These are phyloP conservation scores for Wickerhamiella allomyrinae DNA, from an alignment of 805 yeast species.

Conservation along the genomic window DNA sequence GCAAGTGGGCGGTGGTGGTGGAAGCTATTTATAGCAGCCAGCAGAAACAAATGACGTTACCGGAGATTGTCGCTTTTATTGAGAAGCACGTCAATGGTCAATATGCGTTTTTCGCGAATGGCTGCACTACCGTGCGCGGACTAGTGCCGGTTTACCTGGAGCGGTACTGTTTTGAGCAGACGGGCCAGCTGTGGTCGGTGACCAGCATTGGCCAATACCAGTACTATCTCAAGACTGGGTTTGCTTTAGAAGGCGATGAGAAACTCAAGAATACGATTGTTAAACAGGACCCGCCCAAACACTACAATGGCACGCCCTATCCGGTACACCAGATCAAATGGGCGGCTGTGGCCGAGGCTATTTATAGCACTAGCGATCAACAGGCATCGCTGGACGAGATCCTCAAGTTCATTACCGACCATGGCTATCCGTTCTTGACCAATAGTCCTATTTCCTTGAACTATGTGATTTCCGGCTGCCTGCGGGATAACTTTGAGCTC, in stretches of 20 bases:
- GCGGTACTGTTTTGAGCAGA: neutral
- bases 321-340: neutral
- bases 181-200: neutral
- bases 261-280: neutral
- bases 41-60: neutral
- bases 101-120: neutral
- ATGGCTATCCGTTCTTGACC: neutral
- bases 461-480: neutral
- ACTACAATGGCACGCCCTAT: neutral
- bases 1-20: neutral
- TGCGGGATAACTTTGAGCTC: neutral
- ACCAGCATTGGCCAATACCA: neutral
- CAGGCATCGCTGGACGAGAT: neutral
- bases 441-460: neutral
- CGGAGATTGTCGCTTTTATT: neutral
- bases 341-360: neutral
- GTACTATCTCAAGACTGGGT: neutral
- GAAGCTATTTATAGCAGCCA: neutral
- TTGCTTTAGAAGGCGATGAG: neutral
- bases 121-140: neutral
- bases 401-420: neutral
- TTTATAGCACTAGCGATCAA: neutral
- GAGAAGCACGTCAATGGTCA: neutral
- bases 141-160: neutral
- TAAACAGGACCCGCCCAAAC: neutral